Conservation (phyloP, 2,329 filamentous ascomycete species). For the Scedosporium boydii region DNA sequence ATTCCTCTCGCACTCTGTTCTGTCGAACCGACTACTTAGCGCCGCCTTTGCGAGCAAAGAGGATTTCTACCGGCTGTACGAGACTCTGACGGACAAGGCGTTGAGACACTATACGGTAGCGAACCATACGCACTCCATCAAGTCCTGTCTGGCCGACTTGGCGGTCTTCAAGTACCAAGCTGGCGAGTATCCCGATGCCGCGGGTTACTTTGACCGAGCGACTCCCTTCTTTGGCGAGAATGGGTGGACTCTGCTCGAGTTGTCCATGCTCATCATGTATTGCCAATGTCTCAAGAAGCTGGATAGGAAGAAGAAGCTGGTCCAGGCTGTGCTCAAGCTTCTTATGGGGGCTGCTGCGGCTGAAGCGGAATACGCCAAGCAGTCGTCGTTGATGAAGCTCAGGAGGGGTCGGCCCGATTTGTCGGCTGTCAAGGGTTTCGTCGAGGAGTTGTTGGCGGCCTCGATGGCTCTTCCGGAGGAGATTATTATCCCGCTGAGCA, state of each 20-base stretch:
- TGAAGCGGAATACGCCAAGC: conserved; percentile 37
- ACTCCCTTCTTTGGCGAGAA: conserved; percentile 70
- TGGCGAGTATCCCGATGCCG: conserved; percentile 63
- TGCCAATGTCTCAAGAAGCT: conserved; percentile 71
- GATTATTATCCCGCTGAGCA: conserved; percentile 56
- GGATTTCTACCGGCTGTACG: conserved; percentile 58
- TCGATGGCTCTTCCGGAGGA: conserved; percentile 42
- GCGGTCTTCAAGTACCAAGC: conserved; percentile 74
- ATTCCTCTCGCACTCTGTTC: conserved; percentile 23
- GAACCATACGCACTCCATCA: conserved; percentile 66
- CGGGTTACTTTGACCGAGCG: conserved; percentile 67
- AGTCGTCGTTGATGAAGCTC: conserved; percentile 18
- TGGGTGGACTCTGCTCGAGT: conserved; percentile 71
- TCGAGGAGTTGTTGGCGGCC: conserved; percentile 36
- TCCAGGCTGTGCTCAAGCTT: conserved; percentile 64
- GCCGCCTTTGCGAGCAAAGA: conserved; percentile 51
- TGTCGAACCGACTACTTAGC: conserved; percentile 47
- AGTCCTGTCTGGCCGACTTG: conserved; percentile 73
- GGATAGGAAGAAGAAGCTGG: conserved; percentile 67
- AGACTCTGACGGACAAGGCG: conserved; percentile 74
- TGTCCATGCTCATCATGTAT: conserved; percentile 80
- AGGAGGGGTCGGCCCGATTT: conserved; percentile 15
- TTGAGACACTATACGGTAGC: conserved; percentile 76
- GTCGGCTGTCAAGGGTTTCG: conserved; percentile 34
- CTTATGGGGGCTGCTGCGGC: conserved; percentile 55